Evolutionary conservation across 2,329 filamentous ascomycete genomes (phyloP), one percentile per base, ranked within the genome.

Genomic region (Pleoardoris graminearum): DNA sequence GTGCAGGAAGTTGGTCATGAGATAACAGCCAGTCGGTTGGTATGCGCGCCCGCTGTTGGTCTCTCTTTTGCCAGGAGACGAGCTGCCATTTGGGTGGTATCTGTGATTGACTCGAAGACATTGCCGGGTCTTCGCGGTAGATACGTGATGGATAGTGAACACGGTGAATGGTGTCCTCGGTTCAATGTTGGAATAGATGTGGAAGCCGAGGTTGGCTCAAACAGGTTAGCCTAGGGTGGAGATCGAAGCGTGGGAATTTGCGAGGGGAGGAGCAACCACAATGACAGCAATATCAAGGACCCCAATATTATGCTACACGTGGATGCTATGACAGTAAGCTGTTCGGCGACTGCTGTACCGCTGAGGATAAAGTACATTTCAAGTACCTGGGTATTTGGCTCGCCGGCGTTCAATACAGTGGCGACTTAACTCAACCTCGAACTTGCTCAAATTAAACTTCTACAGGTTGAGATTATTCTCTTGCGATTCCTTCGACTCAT

Each of bases 1-100:
- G n/a, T 37, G 62, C 35, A 0, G 68, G 67, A 12, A 57, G 41
- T 19, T 25, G 19, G 22, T 38, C 32, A 17, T 35, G 53, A 22
- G 48, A 53, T 37, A 81, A 63, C n/a, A 64, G 72, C 77, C 78
- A 81, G 60, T 71, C 71, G 38, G 61, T 57, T 3, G 78, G 78
- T 50, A 81, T 79, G 21, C 72, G 65, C 14, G 66, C 59, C 23
- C 52, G 58, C 44, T 75, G 75, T 56, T 79, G 68, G 30, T 72
- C 68, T 55, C 77, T 73, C 60, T 80, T 79, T 52, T 70, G 71
- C 50, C 60, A 63, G 14, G 77, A 68, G 8, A 78, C 71, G 8
- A 66, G 58, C 54, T 75, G 65, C 76, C 76, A 79, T 33, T 61
- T 65, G 36, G 55, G 52, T 3, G 60, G 55, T 1, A 37, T n/a